These are phyloP conservation scores for Datisca glomerata DNA, from an alignment of 306 rosid genomes.

Conservation along the genomic window DNA sequence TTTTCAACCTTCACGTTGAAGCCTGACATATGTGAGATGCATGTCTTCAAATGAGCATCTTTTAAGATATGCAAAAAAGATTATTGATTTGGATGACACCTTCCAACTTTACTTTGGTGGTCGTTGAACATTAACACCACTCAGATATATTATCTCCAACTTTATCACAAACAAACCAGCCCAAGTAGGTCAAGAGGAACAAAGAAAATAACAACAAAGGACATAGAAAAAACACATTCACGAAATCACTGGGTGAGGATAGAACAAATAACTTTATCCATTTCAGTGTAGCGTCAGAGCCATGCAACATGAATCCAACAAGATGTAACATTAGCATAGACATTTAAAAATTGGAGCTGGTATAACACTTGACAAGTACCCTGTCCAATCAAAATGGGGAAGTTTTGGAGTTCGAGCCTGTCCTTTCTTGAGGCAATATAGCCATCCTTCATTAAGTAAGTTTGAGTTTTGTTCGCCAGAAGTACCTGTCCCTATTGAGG, in stretches of 20 bases:
- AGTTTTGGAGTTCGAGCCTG: constrained; percentile 67
- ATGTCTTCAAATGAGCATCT: too few relatives aligned
- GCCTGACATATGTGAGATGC: too few relatives aligned
- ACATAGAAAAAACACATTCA: background rate
- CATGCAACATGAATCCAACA: background rate
- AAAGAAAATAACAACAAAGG: background rate
- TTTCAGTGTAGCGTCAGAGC: background rate
- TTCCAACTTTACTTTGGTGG: too few relatives aligned
- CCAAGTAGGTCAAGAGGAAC: too few relatives aligned
- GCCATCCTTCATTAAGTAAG: constrained; percentile 51
- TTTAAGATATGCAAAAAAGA: too few relatives aligned
- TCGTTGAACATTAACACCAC: too few relatives aligned
- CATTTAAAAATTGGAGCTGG: too few relatives aligned
- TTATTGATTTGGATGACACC: too few relatives aligned
- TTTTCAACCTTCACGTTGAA: too few relatives aligned
- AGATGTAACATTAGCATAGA: too few relatives aligned
- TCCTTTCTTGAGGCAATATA: constrained; percentile 71
- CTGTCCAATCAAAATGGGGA: constrained; percentile 93
- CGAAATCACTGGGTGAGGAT: background rate
- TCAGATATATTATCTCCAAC: too few relatives aligned
- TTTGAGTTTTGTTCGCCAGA: constrained; percentile 31
- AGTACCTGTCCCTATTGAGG: constrained; percentile 27
- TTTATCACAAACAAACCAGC: too few relatives aligned
- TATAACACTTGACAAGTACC: constrained; percentile 38
- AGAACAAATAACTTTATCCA: background rate